Evolutionary conservation across 768 basidiomycete genomes (phyloP).

Genomic region (Pleurotus pulmonarius): DNA sequence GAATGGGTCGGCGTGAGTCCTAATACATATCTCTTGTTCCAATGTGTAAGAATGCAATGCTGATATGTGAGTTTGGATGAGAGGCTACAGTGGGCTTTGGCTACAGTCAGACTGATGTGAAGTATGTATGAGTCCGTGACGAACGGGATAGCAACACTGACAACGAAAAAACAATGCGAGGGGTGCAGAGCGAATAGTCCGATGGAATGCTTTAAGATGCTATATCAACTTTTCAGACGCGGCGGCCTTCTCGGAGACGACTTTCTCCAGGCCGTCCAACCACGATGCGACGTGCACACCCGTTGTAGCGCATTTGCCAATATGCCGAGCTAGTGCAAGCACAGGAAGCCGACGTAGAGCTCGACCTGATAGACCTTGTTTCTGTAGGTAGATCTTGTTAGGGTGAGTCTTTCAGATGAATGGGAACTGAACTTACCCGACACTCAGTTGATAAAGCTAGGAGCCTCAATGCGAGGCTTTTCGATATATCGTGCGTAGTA

Average conservation of each 20-base stretch:
- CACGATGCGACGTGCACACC: conserved; percentile 59
- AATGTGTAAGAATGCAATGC: too few relatives aligned
- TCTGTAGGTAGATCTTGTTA: conserved; percentile 26
- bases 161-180: too few relatives aligned
- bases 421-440: conserved; percentile 49
- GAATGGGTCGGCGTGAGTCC: too few relatives aligned
- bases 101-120: too few relatives aligned
- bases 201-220: background rate
- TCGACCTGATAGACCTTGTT: conserved; percentile 87
- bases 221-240: conserved; percentile 47
- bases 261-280: conserved; percentile 82
- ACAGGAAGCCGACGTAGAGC: conserved; percentile 92
- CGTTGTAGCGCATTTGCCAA: conserved; percentile 37
- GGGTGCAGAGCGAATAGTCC: too few relatives aligned
- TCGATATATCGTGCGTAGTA: conserved; percentile 40
- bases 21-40: too few relatives aligned
- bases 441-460: conserved; percentile 73
- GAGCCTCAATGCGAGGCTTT: conserved; percentile 53
- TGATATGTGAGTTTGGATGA: too few relatives aligned
- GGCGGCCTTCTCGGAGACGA: conserved; percentile 54
- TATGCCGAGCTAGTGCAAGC: conserved; percentile 82
- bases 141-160: too few relatives aligned
- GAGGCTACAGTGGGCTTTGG: too few relatives aligned
- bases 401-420: background rate
- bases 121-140: too few relatives aligned